These are phyloP conservation scores for Metschnikowia anglica DNA, from an alignment of 805 yeast genomes.

Conservation along the genomic window DNA sequence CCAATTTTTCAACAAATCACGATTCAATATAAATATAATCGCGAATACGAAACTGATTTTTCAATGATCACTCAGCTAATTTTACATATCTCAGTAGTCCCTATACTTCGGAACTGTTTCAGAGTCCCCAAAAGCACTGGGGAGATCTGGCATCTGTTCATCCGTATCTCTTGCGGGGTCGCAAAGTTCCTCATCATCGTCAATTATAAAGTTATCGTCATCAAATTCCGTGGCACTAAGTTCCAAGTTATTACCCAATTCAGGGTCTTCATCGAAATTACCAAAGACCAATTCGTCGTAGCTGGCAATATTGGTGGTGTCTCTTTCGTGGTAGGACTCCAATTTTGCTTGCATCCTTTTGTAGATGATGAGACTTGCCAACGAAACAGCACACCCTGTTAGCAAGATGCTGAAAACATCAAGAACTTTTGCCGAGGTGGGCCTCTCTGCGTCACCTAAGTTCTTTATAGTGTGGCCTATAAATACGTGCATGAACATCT, in stretches of 20 bases:
- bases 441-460: conserved; percentile 57
- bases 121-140: background rate
- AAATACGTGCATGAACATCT: conserved; percentile 70
- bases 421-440: conserved; percentile 50
- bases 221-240: conserved; percentile 39
- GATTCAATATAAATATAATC: background rate
- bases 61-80: background rate
- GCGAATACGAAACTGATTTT: background rate
- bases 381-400: conserved; percentile 52
- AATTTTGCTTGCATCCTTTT: conserved; percentile 46
- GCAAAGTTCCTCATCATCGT: conserved; percentile 28
- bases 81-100: conserved; percentile 2
- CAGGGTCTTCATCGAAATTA: conserved; percentile 40
- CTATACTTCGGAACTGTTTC: conserved; percentile 5
- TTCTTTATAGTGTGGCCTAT: conserved; percentile 73
- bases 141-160: conserved; percentile 1
- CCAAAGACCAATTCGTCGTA: conserved; percentile 41
- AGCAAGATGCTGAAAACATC: conserved; percentile 61
- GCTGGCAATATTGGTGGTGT: conserved; percentile 12
- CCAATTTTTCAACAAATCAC: conserved; percentile 1
- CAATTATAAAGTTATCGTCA: conserved; percentile 42
- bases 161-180: background rate
- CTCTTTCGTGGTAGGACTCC: conserved; percentile 26
- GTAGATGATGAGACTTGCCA: conserved; percentile 70
- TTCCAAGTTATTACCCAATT: conserved; percentile 32